Base-by-base conservation (phyloP, 306 rosid genomes). In the Castanospermum australe region DNA sequence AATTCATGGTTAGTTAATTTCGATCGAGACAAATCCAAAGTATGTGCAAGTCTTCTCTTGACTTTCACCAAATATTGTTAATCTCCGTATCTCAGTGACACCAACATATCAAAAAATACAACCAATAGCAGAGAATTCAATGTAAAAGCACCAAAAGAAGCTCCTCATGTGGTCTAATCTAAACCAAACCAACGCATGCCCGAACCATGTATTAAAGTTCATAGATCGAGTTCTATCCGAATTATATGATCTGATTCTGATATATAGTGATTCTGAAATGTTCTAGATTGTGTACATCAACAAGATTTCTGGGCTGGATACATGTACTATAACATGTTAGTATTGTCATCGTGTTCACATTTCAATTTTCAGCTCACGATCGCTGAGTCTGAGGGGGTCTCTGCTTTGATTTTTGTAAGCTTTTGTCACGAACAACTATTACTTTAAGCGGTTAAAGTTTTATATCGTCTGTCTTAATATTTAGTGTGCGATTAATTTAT, bases 21-120 rank as follows among this genome's bases (percentile, higher is more conserved):
- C 17, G 82, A 78, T 78, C 8, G 67, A 77, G 67, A 77, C 73
- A 76, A 13, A 54, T 39, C 56, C 50, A 21, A 80, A 63, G 14
- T 30, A 8, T 4, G 42, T n/a, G 20, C 60, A 71, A 41, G 36
- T 8, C 35, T 35, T 21, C 4, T 20, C 48, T 47, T 80, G 57
- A 71, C 78, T 44, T 36, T 13, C 4, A 70, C 45, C 45, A 71
- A 71, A 20, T 50, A 73, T 38, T 4, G 67, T 17, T 38, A 71
- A 71, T 57, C 81, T 44, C 42, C 62, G 22, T 33, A 67, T 74
- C 38, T 30, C 4, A 38, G 9, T 47, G 71, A 15, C 57, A 24
- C 65, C 17, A 17, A 36, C 57, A 36, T 35, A 28, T 67, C 48
- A 44, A 18, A 56, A 67, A 2, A 65, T n/a, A 20, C 5, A 65